Percentiles rank a stretch among this genome's conserved stretches.
Conservation (phyloP, 2,329 filamentous ascomycete genomes). For the Fusarium mexicanum region DNA sequence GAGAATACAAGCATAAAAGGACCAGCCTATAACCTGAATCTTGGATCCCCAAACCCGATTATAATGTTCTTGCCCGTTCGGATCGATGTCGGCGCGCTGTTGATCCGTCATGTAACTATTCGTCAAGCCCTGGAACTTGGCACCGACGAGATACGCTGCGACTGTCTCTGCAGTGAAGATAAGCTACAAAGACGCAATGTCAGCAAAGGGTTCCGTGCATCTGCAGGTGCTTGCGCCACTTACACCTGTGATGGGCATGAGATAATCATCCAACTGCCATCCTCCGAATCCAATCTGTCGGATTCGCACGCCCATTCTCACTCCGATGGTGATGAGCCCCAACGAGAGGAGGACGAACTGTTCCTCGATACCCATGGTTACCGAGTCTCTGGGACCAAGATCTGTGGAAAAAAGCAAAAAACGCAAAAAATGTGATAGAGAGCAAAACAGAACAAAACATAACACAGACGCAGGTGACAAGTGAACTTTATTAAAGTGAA, state of each 20-base stretch:
- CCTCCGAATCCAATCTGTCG: slow-evolving; percentile 21
- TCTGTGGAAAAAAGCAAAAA: not conserved
- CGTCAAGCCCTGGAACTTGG: slow-evolving; percentile 33
- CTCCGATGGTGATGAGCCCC: slow-evolving; percentile 29
- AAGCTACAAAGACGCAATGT: slow-evolving; percentile 2
- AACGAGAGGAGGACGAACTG: slow-evolving; percentile 36
- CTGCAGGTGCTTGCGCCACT: slow-evolving; percentile 1
- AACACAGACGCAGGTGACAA: not conserved
- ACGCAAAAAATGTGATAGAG: not conserved
- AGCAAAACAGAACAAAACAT: not conserved
- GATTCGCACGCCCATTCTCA: slow-evolving; percentile 25
- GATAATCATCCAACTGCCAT: slow-evolving; percentile 36
- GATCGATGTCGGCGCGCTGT: slow-evolving; percentile 28
- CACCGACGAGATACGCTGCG: slow-evolving; percentile 34
- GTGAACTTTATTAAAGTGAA: not conserved
- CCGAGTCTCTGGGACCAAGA: not conserved
- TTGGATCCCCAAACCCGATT: slow-evolving; percentile 44
- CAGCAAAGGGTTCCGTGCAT: not conserved
- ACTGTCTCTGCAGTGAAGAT: slow-evolving; percentile 36
- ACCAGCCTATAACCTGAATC: slow-evolving; percentile 47
- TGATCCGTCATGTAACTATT: slow-evolving; percentile 36
- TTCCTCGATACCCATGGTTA: slow-evolving; percentile 31
- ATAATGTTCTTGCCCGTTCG: slow-evolving; percentile 20
- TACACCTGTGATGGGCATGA: slow-evolving; percentile 38
- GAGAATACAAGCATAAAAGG: slow-evolving; percentile 45